A percentile compares a stretch with the other conserved stretches of the same genome.
Conservation (phyloP, 345 rosid genomes). For the Leavenworthia alabamica region DNA sequence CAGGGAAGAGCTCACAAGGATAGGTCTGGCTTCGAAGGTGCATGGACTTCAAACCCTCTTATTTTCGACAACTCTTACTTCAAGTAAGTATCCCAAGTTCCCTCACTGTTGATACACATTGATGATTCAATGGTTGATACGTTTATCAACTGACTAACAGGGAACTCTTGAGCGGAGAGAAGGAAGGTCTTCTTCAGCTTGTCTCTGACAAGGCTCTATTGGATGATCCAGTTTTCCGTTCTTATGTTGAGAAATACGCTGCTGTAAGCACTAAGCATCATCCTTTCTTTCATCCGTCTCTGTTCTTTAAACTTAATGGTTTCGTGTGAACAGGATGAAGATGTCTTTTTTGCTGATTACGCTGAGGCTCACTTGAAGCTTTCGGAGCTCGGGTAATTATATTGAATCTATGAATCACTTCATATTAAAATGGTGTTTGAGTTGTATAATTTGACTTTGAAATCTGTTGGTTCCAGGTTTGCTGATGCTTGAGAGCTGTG, state of each 20-base stretch:
- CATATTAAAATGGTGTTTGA: background rate
- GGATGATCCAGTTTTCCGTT: slow-evolving; percentile 76
- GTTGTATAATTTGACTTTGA: background rate
- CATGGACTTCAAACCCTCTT: slow-evolving; percentile 87
- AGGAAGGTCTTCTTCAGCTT: slow-evolving; percentile 74
- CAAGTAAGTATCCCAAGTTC: slow-evolving; percentile 42
- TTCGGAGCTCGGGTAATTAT: slow-evolving; percentile 90
- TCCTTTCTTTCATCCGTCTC: background rate
- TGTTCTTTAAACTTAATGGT: background rate
- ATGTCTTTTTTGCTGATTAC: slow-evolving; percentile 81
- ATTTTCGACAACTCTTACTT: slow-evolving; percentile 91
- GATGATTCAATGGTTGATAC: background rate
- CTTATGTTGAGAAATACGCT: slow-evolving; percentile 87
- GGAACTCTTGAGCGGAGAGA: slow-evolving; percentile 79
- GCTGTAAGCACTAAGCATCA: too few species aligned
- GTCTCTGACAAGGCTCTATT: slow-evolving; percentile 81
- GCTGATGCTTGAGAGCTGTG: slow-evolving; percentile 29
- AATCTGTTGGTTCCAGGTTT: slow-evolving; percentile 13
- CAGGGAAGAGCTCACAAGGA: slow-evolving; percentile 97
- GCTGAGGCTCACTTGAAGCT: slow-evolving; percentile 77
- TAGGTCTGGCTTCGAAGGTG: slow-evolving; percentile 94
- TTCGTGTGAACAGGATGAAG: slow-evolving; percentile 62
- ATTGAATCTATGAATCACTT: background rate
- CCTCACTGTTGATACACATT: background rate
- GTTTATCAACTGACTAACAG: slow-evolving; percentile 27